Percentiles rank a stretch among this genome's conserved stretches.
These are phyloP conservation scores for Coemansia sp. DNA, from an alignment of 192 early-diverging fungal species.

Conservation along the genomic window DNA sequence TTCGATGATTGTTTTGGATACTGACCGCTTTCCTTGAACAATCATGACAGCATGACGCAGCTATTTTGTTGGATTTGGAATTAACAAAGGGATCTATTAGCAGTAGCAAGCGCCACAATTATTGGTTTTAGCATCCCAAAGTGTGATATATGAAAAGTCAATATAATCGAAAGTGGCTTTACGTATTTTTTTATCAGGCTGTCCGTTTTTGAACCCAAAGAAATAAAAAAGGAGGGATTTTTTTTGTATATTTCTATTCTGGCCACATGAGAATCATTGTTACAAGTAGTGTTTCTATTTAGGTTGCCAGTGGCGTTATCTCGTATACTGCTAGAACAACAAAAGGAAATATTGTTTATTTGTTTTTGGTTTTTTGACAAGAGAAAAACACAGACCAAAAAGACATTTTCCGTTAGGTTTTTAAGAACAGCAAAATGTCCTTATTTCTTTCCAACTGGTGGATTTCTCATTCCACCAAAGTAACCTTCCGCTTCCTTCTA, in stretches of 20 bases:
- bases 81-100: background rate
- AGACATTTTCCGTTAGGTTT: background rate
- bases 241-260: no score
- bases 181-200: background rate
- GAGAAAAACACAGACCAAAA: no score
- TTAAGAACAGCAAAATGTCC: background rate
- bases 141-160: background rate
- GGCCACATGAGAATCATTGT: no score
- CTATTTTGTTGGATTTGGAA: background rate
- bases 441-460: background rate
- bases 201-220: background rate
- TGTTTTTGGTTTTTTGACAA: no score
- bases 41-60: background rate
- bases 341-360: no score
- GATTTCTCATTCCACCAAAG: background rate
- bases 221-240: no score
- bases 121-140: background rate
- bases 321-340: no score
- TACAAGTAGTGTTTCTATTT: no score
- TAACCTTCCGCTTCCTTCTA: background rate
- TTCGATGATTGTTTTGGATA: background rate
- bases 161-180: background rate
- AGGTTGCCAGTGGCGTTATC: no score
- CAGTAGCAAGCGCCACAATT: background rate
- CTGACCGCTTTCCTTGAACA: no score